phyloP scores from a whole-genome alignment of 1,139 yeast species.

The Scheffersomyces illinoinensis region DNA sequence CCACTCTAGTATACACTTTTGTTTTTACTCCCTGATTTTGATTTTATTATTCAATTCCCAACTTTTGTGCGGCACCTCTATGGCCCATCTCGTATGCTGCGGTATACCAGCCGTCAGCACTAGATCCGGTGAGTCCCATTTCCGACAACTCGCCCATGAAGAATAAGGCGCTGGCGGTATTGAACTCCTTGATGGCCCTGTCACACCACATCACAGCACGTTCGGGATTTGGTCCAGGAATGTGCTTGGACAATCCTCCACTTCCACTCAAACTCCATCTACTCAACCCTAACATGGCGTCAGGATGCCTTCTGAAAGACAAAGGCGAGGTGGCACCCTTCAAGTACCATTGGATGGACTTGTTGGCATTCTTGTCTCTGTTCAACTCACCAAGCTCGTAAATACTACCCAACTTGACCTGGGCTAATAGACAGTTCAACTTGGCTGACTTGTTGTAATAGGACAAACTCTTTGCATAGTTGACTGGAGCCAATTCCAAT shows the following conservation, averaged over 20 bases:
- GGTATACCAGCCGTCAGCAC: constrained; percentile 15
- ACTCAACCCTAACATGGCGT: constrained; percentile 84
- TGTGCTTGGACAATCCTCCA: constrained; percentile 48
- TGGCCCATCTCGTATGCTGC: constrained; percentile 17
- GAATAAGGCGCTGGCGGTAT: constrained; percentile 77
- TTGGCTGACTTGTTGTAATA: constrained; percentile 78
- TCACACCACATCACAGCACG: constrained; percentile 90
- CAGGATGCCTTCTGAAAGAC: constrained; percentile 66
- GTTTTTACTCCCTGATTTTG: not conserved
- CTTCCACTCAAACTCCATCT: constrained; percentile 93
- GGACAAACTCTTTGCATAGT: constrained; percentile 63
- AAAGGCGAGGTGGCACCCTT: constrained; percentile 66
- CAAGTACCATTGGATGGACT: constrained; percentile 88
- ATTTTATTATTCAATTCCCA: constrained; percentile 10
- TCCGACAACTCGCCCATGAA: constrained; percentile 83
- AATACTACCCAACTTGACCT: constrained; percentile 81
- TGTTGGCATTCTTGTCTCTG: constrained; percentile 63
- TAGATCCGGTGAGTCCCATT: constrained; percentile 57
- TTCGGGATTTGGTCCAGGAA: constrained; percentile 69
- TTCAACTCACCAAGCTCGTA: constrained; percentile 84
- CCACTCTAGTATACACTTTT: not conserved
- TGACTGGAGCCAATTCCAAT: constrained; percentile 43
- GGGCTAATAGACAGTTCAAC: constrained; percentile 75
- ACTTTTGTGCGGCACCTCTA: constrained; percentile 13
- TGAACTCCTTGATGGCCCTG: constrained; percentile 72